phyloP scores from a whole-genome alignment of 495 filamentous ascomycete genomes.

The Pyrenula aspistea region DNA sequence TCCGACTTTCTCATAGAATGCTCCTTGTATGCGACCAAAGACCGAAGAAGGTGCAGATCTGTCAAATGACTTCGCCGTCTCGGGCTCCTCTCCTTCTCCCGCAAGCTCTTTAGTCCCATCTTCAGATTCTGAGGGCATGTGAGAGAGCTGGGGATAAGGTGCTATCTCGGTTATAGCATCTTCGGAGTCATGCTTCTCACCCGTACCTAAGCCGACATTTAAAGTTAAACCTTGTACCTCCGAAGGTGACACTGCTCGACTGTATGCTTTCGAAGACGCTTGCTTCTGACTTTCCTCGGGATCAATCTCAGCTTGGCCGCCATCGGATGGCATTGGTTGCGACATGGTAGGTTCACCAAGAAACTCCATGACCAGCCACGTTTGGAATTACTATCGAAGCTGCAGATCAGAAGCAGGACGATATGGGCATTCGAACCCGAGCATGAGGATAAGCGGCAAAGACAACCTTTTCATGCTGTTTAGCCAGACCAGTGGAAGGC shows the following conservation, averaged over 20 bases:
- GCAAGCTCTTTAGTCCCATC: background rate
- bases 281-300: background rate
- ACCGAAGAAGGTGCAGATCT: constrained; percentile 40
- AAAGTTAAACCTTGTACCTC: background rate
- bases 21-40: constrained; percentile 35
- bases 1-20: constrained; percentile 43
- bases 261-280: background rate
- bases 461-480: too few relatives aligned
- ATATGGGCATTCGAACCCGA: too few relatives aligned
- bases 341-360: background rate
- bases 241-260: background rate
- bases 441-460: too few relatives aligned
- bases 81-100: constrained; percentile 44
- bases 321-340: background rate
- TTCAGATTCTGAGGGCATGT: background rate
- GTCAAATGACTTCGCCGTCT: constrained; percentile 50
- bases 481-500: too few relatives aligned
- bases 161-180: background rate
- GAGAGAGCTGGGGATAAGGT: background rate
- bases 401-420: too few relatives aligned
- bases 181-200: background rate
- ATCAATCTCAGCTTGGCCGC: background rate
- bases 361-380: background rate
- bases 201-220: background rate
- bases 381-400: too few relatives aligned